Conservation (phyloP, 805 yeast genomes). For the Ascoidea rubescens region DNA sequence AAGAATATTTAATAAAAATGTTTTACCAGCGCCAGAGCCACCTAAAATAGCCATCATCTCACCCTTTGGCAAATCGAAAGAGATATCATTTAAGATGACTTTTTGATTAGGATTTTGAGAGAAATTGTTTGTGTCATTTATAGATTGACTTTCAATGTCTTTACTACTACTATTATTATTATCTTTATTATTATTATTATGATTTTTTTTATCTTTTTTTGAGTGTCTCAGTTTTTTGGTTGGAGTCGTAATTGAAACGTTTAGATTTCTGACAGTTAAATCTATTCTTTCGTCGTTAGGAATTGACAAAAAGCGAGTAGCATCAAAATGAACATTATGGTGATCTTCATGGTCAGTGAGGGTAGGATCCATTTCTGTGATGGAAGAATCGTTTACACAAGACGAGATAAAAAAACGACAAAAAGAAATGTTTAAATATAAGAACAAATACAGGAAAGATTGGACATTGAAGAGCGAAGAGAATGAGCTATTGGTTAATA, state of each 20-base stretch:
- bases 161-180: not conserved
- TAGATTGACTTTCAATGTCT: not conserved
- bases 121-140: not conserved
- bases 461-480: no score
- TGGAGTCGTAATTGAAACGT: not conserved
- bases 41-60: conserved; percentile 72
- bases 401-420: no score
- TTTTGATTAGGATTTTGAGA: conserved; percentile 10
- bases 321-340: no score
- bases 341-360: no score
- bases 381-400: no score
- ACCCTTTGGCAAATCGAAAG: conserved; percentile 46
- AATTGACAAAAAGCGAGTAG: not conserved
- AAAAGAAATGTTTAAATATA: no score
- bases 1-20: conserved; percentile 58
- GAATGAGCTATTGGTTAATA: no score
- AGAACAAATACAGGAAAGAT: no score
- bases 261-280: not conserved
- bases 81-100: conserved; percentile 31
- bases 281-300: not conserved
- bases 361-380: no score
- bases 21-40: conserved; percentile 81
- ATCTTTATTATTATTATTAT: not conserved
- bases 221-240: no score
- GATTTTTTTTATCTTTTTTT: no score